Evolutionary conservation across 2,329 filamentous ascomycete species (phyloP), one percentile per base, ranked within the genome.

Genomic region (Ophiostoma ips): DNA sequence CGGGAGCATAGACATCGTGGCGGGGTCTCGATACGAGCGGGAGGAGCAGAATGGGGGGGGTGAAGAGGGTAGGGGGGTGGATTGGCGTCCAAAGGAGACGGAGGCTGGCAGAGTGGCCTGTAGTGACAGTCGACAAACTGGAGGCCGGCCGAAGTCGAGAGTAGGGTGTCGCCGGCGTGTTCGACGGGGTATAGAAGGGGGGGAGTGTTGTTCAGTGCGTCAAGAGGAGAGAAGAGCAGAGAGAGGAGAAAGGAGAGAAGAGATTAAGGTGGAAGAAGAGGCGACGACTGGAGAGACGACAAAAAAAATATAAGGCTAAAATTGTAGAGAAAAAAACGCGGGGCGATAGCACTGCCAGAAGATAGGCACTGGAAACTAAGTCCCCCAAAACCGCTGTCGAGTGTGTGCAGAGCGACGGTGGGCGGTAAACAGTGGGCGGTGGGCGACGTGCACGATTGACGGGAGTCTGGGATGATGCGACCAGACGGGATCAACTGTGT

Each of bases 1-100:
- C 57, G 88, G 82, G 41, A 96, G 80, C 58, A 95, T 70, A 65
- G 90, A 95, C 87, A 94, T 92, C 12, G 57, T 53, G 33, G 11
- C 18, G 31, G 31, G 19, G 44, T 35, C 12, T 46, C n/a, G 15
- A 33, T 28, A 28, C 24, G 24, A 28, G 24, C 24, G 60, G 57
- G 49, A 34, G 35, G 7, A 44, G 38, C 40, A 51, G 30, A 41
- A 33, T 48, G 33, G 37, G 47, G 31, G 31, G 30, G 37, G 37
- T 43, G 31, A 33, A 46, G 49, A 33, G 45, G 35, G 50, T 46
- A 16, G 15, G 30, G 40, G 34, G 44, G n/a, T 45, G 5, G 33
- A 34, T 34, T 45, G 43, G 43, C 43, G 43, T 33, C 28, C 19
- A 45, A n/a, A 43, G 35, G 44, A 24, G 36, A 34, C 24, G 33